Conservation (phyloP, 306 rosid genomes). For the Calophaca sinica region DNA sequence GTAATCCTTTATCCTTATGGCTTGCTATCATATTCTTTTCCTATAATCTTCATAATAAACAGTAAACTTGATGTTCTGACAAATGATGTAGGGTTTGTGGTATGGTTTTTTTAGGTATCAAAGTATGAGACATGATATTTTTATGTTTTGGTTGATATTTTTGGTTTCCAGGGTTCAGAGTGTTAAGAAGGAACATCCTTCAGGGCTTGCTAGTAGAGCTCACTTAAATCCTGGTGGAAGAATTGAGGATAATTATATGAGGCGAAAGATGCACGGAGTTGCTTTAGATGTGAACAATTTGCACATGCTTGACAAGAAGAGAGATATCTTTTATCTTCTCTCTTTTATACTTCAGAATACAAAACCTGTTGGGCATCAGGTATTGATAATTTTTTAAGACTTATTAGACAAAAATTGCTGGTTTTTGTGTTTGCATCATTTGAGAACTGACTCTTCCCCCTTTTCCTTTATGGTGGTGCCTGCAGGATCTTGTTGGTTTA, state of each 20-base stretch:
- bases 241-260: conserved; percentile 54
- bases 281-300: conserved; percentile 70
- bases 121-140: conserved; percentile 16
- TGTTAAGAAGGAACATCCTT: conserved; percentile 55
- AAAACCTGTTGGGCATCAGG: conserved; percentile 99
- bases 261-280: conserved; percentile 70
- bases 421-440: conserved; percentile 26
- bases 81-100: conserved; percentile 24
- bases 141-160: conserved; percentile 10
- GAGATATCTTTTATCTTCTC: conserved; percentile 86
- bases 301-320: conserved; percentile 84
- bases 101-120: conserved; percentile 17
- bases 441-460: conserved; percentile 26
- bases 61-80: conserved; percentile 16
- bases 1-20: conserved; percentile 56
- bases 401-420: conserved; percentile 7
- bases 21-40: not conserved
- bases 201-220: conserved; percentile 53
- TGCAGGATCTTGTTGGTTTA: conserved; percentile 99
- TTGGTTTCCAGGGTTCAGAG: conserved; percentile 54
- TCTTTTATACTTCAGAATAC: conserved; percentile 86
- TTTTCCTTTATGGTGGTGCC: conserved; percentile 35
- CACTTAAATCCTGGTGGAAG: conserved; percentile 53
- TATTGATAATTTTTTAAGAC: conserved; percentile 46
- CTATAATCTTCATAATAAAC: not conserved